Base-by-base conservation (phyloP, 192 early-diverging fungal species). In the Mortierella hygrophila region DNA sequence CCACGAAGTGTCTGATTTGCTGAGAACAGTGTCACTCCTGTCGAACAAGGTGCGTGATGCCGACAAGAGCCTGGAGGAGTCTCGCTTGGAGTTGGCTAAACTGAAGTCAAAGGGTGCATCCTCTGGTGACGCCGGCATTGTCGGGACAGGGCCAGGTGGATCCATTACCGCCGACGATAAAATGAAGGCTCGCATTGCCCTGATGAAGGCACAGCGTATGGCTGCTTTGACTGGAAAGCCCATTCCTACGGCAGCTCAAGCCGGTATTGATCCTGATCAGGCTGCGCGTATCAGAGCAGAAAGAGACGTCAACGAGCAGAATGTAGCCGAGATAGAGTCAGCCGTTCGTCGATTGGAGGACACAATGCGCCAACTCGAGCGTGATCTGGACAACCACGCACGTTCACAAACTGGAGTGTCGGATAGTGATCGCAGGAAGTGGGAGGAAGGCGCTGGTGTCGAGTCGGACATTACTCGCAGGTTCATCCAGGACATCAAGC, bases 71-170 rank as follows among this genome's bases (percentile, higher is more conserved):
- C 55, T 93, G 40, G 83, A 87, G 29, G 85, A 88, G 21, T 88
- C 83, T 21, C 89, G 91, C 69, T 38, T 91, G 21, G 86, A 89
- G 68, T 49, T 79, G 42, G 89, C 74, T 68, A 88, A 88, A 65
- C 60, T 85, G 38, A 89, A 88, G 63, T 82, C 76, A 40, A 77
- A 55, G 18, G 41, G 52, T 57, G 52, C 70, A 15, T 68, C 82
- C 21, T 71, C 47, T 20, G 57, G 55, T 0, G 82, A 81, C 46
- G 32, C 82, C 4, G 76, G 87, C 42, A 88, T 92, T 72, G 75
- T 81, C 23, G 90, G 91, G 3, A 93, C 92, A 15, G 92, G 92
- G 2, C 92, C 92, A 4, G 84, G 82, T 55, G 92, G 92, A 9
- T 49, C 78, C 47, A 78, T 93, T 21, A 93, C 92, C 0, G 91